Percentiles rank a stretch among this genome's conserved stretches.
phyloP scores from a whole-genome alignment of 2,329 filamentous ascomycete genomes.

The Corniculantispora saksenae region DNA sequence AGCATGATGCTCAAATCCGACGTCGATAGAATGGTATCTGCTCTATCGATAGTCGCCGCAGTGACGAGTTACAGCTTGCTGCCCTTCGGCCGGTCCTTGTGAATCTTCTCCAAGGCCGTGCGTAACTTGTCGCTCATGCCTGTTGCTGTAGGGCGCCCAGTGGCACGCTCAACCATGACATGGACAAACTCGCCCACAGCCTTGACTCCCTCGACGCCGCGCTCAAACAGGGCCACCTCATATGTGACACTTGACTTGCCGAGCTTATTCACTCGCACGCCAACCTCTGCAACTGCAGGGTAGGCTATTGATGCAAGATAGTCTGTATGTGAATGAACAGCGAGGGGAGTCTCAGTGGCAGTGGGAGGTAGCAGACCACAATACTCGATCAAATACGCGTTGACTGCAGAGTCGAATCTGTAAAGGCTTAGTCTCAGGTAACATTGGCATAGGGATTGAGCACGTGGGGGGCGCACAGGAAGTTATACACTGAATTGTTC shows the following conservation, averaged over 20 bases:
- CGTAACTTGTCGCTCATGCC: slow-evolving; percentile 66
- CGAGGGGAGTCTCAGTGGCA: slow-evolving; percentile 75
- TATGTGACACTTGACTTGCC: slow-evolving; percentile 87
- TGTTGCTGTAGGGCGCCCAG: slow-evolving; percentile 63
- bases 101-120: slow-evolving; percentile 58
- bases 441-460: not conserved
- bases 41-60: not conserved
- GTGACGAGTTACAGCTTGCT: slow-evolving; percentile 20
- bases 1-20: not conserved
- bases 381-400: slow-evolving; percentile 79
- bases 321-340: slow-evolving; percentile 82
- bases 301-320: slow-evolving; percentile 83
- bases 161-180: slow-evolving; percentile 79
- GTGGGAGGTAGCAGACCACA: slow-evolving; percentile 72
- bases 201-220: slow-evolving; percentile 70
- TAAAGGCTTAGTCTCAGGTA: not conserved
- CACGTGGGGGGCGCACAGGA: slow-evolving; percentile 53
- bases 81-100: slow-evolving; percentile 4
- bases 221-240: slow-evolving; percentile 83
- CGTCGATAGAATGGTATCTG: not conserved
- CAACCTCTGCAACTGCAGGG: slow-evolving; percentile 79
- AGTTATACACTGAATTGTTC: slow-evolving; percentile 87
- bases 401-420: slow-evolving; percentile 86
- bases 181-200: slow-evolving; percentile 86
- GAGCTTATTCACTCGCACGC: slow-evolving; percentile 78